Conservation (phyloP, 306 rosid genomes). For the Dryas octopetala region DNA sequence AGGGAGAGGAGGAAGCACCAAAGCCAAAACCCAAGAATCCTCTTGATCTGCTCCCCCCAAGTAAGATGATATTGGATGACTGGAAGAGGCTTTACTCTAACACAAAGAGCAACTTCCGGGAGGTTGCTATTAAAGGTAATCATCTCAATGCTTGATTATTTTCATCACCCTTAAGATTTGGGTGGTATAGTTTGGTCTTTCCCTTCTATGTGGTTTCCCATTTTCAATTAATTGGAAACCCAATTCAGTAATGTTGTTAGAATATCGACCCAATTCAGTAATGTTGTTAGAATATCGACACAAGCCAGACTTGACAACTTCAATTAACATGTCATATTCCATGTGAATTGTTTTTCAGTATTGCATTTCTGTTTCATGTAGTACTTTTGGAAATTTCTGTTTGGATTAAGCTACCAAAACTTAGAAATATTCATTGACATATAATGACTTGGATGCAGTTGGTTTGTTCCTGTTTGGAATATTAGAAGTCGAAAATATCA, state of each 20-base stretch:
- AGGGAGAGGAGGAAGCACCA: conserved; percentile 76
- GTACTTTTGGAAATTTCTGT: neutral
- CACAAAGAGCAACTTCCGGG: conserved; percentile 89
- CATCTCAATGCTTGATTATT: neutral
- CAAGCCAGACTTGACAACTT: neutral
- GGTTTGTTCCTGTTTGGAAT: neutral
- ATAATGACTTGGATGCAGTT: neutral
- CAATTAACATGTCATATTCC: neutral
- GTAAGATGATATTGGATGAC: conserved; percentile 84
- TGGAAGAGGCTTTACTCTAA: conserved; percentile 94
- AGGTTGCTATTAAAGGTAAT: conserved; percentile 90
- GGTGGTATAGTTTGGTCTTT: too few relatives aligned
- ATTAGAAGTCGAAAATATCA: neutral
- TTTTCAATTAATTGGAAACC: neutral
- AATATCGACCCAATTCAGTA: neutral
- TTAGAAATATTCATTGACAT: too few relatives aligned
- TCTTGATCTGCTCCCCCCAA: conserved; percentile 89
- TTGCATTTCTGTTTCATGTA: neutral
- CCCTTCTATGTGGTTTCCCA: neutral
- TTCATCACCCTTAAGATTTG: too few relatives aligned
- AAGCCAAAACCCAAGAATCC: conserved; percentile 88
- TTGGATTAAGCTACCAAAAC: neutral
- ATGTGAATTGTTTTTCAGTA: too few relatives aligned
- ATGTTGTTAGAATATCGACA: neutral
- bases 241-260: too few relatives aligned